These are phyloP conservation scores for Phytophthora melonis DNA, from an alignment of 352 stramenopile species.

Conservation along the genomic window DNA sequence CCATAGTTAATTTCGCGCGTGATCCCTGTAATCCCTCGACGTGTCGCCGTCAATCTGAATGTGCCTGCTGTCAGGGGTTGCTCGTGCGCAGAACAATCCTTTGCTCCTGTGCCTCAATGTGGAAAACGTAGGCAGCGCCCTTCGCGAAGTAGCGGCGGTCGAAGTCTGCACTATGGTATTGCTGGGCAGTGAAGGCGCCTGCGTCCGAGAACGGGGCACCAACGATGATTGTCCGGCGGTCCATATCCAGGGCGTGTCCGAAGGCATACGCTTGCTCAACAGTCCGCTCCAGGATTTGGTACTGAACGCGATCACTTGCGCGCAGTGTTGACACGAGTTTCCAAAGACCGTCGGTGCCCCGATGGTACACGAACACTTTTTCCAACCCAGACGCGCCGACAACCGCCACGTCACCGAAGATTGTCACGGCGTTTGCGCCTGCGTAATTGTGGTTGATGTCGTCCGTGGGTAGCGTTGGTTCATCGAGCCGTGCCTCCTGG, in stretches of 20 bases:
- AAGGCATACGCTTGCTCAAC: conserved; percentile 91
- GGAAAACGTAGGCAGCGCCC: conserved; percentile 79
- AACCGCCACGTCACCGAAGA: conserved; percentile 90
- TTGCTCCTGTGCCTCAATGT: conserved; percentile 82
- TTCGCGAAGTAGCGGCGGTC: conserved; percentile 74
- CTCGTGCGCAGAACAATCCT: conserved; percentile 65
- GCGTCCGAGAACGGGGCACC: conserved; percentile 88
- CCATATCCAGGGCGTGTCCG: conserved; percentile 85
- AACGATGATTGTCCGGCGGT: conserved; percentile 88
- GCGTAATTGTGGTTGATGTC: conserved; percentile 73
- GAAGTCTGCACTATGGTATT: conserved; percentile 71
- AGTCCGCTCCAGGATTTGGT: conserved; percentile 77
- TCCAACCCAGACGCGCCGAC: conserved; percentile 86
- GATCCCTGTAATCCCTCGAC: conserved; percentile 66
- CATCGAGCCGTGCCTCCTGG: conserved; percentile 52
- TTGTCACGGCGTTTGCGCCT: conserved; percentile 71
- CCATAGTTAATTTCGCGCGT: conserved; percentile 72
- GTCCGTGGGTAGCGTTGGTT: conserved; percentile 42
- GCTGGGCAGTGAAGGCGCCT: conserved; percentile 57
- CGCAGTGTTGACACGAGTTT: conserved; percentile 61
- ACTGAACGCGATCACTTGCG: conserved; percentile 87
- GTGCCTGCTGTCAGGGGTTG: conserved; percentile 69
- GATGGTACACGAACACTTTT: conserved; percentile 80
- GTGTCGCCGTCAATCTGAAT: conserved; percentile 78
- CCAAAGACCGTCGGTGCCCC: conserved; percentile 53